Base-by-base conservation (phyloP, 2,329 filamentous ascomycete genomes). In the Exophiala calicioides region DNA sequence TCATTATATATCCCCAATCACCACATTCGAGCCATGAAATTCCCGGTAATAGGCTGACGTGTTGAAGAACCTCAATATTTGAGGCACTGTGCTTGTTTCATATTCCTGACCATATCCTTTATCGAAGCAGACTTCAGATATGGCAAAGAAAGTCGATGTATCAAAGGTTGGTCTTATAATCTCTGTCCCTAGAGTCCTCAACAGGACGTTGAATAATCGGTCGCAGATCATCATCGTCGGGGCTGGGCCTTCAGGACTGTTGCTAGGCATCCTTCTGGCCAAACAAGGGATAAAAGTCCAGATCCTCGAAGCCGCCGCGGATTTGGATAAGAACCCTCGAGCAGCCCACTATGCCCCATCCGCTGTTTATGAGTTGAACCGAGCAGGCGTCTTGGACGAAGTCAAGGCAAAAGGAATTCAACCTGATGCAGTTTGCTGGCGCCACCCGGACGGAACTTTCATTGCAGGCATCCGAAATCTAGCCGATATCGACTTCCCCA, bases 341-440 rank as follows among this genome's bases (percentile, higher is more conserved):
- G 81, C 81, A 12, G 78, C 80, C 5, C 79, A 83, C 62, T 84
- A 83, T 60, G 78, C 77, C 3, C 72, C 78, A 0, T 72, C 79
- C 1, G 80, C 80, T 1, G 74, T 80, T 32, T 76, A 75, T 29
- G 79, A 81, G 47, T 71, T 85, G 37, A 60, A 68, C 30, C 73
- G 77, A n/a, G 81, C 81, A 0, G 81, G 81, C 1, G 73, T 84
- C 8, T 65, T 84, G 13, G 72, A 75, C n/a, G 71, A 76, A 56
- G 65, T 77, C 10, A 67, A 68, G 16, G 58, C 61, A 6, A 61
- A 65, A 13, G 71, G 74, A 19, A 66, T 76, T 43, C 59, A 66
- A 13, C 68, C 72, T 16, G 60, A 62, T 39, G 63, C 65, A 12
- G 66, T 75, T 38, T 70, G 68, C 51, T 76, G 73, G 73, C 59